Percentiles rank a stretch among this genome's conserved stretches.
phyloP scores from a whole-genome alignment of 345 rosid species.

The Eucalyptus leucophloia region DNA sequence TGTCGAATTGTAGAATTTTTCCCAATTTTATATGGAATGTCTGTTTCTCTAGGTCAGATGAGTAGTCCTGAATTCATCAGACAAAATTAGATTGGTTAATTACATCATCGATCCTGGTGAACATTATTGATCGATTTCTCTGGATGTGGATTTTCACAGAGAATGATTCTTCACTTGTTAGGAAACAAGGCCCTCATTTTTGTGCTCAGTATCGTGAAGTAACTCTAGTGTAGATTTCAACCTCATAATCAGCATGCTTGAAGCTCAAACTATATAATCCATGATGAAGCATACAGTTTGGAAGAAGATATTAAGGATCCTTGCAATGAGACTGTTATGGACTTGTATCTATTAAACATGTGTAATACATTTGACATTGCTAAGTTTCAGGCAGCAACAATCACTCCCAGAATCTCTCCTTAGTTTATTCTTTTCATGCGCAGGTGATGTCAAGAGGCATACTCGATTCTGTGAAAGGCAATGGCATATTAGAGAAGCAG shows the following conservation, averaged over 20 bases:
- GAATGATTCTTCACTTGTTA: not conserved
- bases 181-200: not conserved
- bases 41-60: not conserved
- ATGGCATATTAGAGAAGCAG: not conserved
- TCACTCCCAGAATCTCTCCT: not conserved
- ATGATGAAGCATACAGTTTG: not conserved
- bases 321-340: not conserved
- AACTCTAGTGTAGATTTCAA: not conserved
- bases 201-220: not conserved
- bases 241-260: not conserved
- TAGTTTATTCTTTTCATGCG: not conserved
- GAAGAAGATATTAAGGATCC: not conserved
- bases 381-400: not conserved
- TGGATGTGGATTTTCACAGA: not conserved
- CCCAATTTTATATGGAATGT: not conserved
- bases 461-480: not conserved
- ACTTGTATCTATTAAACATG: not conserved
- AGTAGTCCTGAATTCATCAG: not conserved
- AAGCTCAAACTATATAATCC: not conserved
- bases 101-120: not conserved
- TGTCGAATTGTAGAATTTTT: not conserved
- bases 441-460: not conserved
- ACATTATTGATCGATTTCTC: not conserved
- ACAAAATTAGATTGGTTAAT: not conserved
- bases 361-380: not conserved